These are phyloP conservation scores for Platismatia glauca DNA, from an alignment of 495 filamentous ascomycete species.

Conservation along the genomic window DNA sequence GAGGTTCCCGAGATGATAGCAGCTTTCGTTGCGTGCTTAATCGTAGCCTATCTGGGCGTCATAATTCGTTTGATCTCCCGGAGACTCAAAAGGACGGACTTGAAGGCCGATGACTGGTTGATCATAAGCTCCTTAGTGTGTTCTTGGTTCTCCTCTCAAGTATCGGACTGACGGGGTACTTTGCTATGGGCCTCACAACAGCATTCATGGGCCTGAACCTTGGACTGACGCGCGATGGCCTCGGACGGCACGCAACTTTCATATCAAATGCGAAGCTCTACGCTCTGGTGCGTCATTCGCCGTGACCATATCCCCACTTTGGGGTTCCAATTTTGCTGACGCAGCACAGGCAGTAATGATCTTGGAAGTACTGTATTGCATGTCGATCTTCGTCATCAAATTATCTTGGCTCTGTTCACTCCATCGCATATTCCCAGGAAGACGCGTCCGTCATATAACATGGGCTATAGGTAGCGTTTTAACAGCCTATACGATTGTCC, in stretches of 20 bases:
- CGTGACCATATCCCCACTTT: no score
- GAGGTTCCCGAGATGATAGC: no score
- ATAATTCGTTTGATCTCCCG: no score
- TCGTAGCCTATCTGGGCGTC: no score
- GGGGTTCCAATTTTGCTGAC: no score
- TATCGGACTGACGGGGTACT: not conserved
- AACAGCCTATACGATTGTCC: not conserved
- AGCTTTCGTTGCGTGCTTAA: no score
- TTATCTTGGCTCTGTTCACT: not conserved
- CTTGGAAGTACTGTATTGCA: not conserved
- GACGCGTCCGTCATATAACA: not conserved
- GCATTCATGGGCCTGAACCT: not conserved
- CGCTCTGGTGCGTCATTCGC: constrained; percentile 5
- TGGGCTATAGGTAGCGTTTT: not conserved
- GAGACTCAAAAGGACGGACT: not conserved
- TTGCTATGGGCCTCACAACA: not conserved
- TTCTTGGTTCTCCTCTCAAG: not conserved
- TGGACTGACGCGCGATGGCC: constrained; percentile 1
- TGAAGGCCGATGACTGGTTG: not conserved
- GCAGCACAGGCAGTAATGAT: not conserved
- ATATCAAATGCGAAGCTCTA: not conserved
- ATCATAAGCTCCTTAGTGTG: not conserved
- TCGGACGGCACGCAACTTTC: not conserved
- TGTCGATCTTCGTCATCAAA: not conserved
- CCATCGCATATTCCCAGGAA: not conserved